Evolutionary conservation across 129 eudicot species (phyloP).

Genomic region (Escallonia rubra): DNA sequence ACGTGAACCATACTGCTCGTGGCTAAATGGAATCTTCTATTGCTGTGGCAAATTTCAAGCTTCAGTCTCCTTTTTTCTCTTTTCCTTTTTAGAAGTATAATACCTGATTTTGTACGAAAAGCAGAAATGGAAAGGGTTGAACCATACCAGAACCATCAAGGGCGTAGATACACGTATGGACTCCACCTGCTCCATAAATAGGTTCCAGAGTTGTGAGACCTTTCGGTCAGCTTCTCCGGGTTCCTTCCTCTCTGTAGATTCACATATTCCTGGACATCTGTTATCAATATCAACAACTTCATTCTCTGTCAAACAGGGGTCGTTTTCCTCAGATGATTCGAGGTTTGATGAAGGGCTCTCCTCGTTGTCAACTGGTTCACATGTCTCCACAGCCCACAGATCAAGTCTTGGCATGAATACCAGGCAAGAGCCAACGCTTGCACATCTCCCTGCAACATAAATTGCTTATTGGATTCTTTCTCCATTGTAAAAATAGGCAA

Average conservation of each 20-base stretch:
- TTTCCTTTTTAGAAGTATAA: too few relatives aligned
- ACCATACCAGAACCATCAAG: conserved; percentile 76
- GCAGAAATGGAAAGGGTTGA: conserved; percentile 2
- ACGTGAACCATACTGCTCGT: too few relatives aligned
- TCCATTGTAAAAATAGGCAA: not conserved
- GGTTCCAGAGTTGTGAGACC: conserved; percentile 71
- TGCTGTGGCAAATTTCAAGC: too few relatives aligned
- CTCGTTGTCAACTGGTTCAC: conserved; percentile 23
- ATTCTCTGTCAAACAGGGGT: conserved; percentile 3
- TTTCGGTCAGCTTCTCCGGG: conserved; percentile 20
- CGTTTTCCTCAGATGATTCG: conserved; percentile 18
- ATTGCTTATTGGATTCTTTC: conserved; percentile 1
- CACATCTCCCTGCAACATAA: conserved; percentile 68
- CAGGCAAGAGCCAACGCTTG: conserved; percentile 54
- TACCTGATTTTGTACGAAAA: too few relatives aligned
- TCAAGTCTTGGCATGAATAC: conserved; percentile 88
- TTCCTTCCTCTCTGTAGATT: conserved; percentile 15
- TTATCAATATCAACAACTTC: conserved; percentile 8
- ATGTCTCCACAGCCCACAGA: conserved; percentile 80
- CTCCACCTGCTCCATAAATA: conserved; percentile 80
- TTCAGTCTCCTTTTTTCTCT: too few relatives aligned
- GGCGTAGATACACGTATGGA: conserved; percentile 56
- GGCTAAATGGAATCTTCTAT: too few relatives aligned
- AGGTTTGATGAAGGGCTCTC: conserved; percentile 20
- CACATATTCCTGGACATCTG: conserved; percentile 2